These are phyloP conservation scores for Pyrenophora teres DNA, from an alignment of 2,329 filamentous ascomycete genomes.

Conservation along the genomic window DNA sequence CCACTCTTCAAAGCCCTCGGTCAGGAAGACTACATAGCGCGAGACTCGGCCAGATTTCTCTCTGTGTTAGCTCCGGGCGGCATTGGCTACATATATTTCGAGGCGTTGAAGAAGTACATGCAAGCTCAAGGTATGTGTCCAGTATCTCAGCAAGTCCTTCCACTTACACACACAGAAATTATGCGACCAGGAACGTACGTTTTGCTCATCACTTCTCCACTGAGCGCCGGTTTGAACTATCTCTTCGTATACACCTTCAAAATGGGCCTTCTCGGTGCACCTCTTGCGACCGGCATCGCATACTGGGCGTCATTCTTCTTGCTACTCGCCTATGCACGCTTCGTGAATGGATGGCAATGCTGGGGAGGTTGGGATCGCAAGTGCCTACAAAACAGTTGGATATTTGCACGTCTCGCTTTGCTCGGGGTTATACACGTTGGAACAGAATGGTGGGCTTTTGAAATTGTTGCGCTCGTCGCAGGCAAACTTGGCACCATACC, in stretches of 20 bases:
- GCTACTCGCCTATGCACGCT: slow-evolving; percentile 72
- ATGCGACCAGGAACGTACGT: slow-evolving; percentile 69
- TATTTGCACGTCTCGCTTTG: slow-evolving; percentile 74
- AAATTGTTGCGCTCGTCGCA: slow-evolving; percentile 83
- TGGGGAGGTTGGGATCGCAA: slow-evolving; percentile 75
- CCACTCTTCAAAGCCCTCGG: slow-evolving; percentile 74
- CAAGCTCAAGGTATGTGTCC: slow-evolving; percentile 57
- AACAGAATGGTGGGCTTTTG: slow-evolving; percentile 94
- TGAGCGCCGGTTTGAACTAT: slow-evolving; percentile 64
- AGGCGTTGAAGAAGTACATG: slow-evolving; percentile 70
- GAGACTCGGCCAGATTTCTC: slow-evolving; percentile 74
- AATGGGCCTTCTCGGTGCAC: slow-evolving; percentile 76
- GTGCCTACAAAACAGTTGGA: slow-evolving; percentile 68
- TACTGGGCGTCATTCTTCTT: slow-evolving; percentile 86
- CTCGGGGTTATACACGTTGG: slow-evolving; percentile 82
- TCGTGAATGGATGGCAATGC: slow-evolving; percentile 72
- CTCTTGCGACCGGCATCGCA: slow-evolving; percentile 78
- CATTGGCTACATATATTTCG: slow-evolving; percentile 85
- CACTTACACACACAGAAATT: slow-evolving; percentile 53
- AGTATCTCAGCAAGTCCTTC: accelerated
- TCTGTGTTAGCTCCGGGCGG: slow-evolving; percentile 77
- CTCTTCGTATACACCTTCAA: slow-evolving; percentile 74
- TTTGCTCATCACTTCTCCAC: slow-evolving; percentile 63
- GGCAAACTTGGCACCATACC: slow-evolving; percentile 78
- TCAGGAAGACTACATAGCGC: slow-evolving; percentile 77